These are phyloP conservation scores for Ophiocytium majus DNA, from an alignment of 352 stramenopile genomes.

Conservation along the genomic window DNA sequence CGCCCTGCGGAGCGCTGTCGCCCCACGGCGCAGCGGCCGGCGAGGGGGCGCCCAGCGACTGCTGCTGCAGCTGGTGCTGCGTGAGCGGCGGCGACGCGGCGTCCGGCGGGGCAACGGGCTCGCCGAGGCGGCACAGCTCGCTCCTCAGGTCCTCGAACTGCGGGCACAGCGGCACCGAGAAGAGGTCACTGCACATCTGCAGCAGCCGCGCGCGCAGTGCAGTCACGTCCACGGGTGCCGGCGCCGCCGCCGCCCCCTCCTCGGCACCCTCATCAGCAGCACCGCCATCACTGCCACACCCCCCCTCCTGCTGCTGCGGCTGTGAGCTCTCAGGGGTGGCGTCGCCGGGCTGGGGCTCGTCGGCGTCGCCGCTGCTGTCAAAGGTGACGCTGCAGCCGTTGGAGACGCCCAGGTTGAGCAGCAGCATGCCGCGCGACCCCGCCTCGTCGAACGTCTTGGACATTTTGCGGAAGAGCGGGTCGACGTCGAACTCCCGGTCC, in stretches of 20 bases:
- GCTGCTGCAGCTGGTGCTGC: no score
- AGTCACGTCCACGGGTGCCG: slow-evolving; percentile 30
- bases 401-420: slow-evolving; percentile 72
- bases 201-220: slow-evolving; percentile 29
- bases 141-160: slow-evolving; percentile 47
- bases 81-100: not conserved
- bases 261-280: not conserved
- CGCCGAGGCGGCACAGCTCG: slow-evolving; percentile 25
- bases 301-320: not conserved
- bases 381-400: slow-evolving; percentile 51
- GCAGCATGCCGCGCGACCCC: slow-evolving; percentile 80
- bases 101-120: not conserved
- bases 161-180: slow-evolving; percentile 45
- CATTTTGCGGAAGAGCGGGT: slow-evolving; percentile 87
- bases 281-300: no score
- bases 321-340: no score
- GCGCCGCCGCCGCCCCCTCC: not conserved
- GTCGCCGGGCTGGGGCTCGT: no score
- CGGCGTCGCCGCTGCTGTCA: slow-evolving; percentile 13
- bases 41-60: slow-evolving; percentile 17
- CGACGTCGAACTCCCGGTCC: slow-evolving; percentile 77
- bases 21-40: not conserved
- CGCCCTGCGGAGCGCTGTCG: slow-evolving; percentile 18
- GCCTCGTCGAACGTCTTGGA: slow-evolving; percentile 84
- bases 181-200: slow-evolving; percentile 17